Percentiles rank a stretch among this genome's conserved stretches.
Evolutionary conservation across 139 green algal genomes (phyloP).

Genomic region (Nannochloris sp.): DNA sequence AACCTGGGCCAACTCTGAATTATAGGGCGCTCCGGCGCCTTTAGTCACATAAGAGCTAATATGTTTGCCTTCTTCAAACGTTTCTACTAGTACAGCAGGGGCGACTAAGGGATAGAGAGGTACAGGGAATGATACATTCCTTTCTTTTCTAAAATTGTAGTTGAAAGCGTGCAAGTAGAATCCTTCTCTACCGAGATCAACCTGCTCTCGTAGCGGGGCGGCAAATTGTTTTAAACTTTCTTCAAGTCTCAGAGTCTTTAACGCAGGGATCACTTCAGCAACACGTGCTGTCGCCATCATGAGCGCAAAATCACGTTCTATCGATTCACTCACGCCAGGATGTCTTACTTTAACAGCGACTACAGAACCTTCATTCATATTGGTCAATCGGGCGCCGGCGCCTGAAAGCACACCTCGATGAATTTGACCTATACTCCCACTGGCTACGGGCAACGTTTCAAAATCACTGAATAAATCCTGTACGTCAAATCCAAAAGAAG

Average conservation of each 20-base stretch:
- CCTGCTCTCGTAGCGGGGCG: conserved; percentile 90
- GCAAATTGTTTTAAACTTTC: conserved; percentile 93
- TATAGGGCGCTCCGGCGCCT: conserved; percentile 38
- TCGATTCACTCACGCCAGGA: conserved; percentile 75
- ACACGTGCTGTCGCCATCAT: conserved; percentile 77
- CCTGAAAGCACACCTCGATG: conserved; percentile 64
- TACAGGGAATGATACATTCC: conserved; percentile 73
- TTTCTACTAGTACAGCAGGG: conserved; percentile 83
- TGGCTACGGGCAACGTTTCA: conserved; percentile 74
- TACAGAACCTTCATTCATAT: conserved; percentile 37
- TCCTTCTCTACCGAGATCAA: conserved; percentile 87
- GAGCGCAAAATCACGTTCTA: conserved; percentile 87
- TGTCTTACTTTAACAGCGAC: conserved; percentile 93
- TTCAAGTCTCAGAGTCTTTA: conserved; percentile 66
- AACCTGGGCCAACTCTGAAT: conserved; percentile 59
- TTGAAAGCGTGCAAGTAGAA: conserved; percentile 86
- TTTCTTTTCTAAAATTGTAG: conserved; percentile 83
- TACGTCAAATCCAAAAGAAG: conserved; percentile 66
- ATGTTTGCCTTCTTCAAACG: conserved; percentile 83
- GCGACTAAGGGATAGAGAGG: conserved; percentile 90
- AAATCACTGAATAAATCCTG: conserved; percentile 83
- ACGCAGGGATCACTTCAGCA: conserved; percentile 33
- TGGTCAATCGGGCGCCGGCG: conserved; percentile 41
- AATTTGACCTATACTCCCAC: conserved; percentile 88
- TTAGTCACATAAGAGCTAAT: conserved; percentile 50